Conservation (phyloP, 2,329 filamentous ascomycete genomes). For the Phaeosphaeria sp. region DNA sequence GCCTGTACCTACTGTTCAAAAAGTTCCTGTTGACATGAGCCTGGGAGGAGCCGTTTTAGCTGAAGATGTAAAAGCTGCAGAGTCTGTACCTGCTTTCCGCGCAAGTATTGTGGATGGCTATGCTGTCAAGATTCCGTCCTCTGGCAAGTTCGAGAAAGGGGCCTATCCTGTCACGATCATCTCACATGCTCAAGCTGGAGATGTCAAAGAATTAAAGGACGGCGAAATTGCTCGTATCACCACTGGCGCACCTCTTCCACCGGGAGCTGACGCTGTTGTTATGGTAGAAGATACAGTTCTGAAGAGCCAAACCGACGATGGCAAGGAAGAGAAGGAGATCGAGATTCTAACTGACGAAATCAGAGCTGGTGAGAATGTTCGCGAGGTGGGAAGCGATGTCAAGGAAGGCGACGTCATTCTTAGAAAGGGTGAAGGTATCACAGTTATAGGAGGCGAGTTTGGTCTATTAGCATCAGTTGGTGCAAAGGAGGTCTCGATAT, state of each 20-base stretch:
- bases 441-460: slow-evolving; percentile 86
- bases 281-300: slow-evolving; percentile 96
- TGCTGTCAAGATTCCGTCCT: slow-evolving; percentile 58
- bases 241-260: slow-evolving; percentile 88
- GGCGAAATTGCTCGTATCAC: slow-evolving; percentile 90
- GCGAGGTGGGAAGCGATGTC: slow-evolving; percentile 90
- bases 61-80: slow-evolving; percentile 77
- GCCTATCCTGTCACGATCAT: slow-evolving; percentile 85
- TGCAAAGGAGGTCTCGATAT: slow-evolving; percentile 72
- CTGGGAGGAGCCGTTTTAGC: slow-evolving; percentile 82
- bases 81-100: slow-evolving; percentile 89
- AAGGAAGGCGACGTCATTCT: slow-evolving; percentile 73
- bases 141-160: slow-evolving; percentile 67
- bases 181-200: slow-evolving; percentile 81
- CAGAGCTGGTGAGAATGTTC: slow-evolving; percentile 81
- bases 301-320: slow-evolving; percentile 76
- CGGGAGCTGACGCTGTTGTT: slow-evolving; percentile 86
- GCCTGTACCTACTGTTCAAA: slow-evolving; percentile 65
- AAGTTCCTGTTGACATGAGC: slow-evolving; percentile 65
- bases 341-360: slow-evolving; percentile 83
- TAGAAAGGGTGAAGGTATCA: slow-evolving; percentile 79
- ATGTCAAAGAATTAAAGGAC: slow-evolving; percentile 67
- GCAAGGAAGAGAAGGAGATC: slow-evolving; percentile 82
- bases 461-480: slow-evolving; percentile 89
- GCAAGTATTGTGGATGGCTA: slow-evolving; percentile 98